Evolutionary conservation across 2,329 filamentous ascomycete genomes (phyloP).

Genomic region (Nakataea oryzae): DNA sequence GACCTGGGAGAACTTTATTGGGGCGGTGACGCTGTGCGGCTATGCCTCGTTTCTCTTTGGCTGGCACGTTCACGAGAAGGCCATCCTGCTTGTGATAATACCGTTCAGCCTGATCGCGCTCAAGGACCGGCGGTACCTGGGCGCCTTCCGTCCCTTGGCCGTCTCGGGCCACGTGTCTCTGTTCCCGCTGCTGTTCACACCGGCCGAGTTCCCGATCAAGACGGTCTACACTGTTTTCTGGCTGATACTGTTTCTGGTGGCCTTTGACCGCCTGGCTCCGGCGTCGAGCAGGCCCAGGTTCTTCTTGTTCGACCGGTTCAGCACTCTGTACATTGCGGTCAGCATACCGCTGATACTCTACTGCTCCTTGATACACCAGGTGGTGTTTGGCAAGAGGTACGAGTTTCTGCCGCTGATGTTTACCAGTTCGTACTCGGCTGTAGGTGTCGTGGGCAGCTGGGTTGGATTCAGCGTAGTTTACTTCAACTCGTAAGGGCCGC

Average conservation of each 20-base stretch:
- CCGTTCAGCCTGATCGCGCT: slow-evolving; percentile 90
- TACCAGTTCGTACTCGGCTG: slow-evolving; percentile 84
- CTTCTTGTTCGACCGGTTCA: slow-evolving; percentile 86
- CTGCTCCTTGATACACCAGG: slow-evolving; percentile 70
- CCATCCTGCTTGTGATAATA: slow-evolving; percentile 85
- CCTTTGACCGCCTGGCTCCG: slow-evolving; percentile 80
- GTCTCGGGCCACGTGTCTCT: slow-evolving; percentile 92
- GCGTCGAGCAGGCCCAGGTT: slow-evolving; percentile 70
- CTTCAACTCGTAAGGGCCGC: slow-evolving; percentile 43
- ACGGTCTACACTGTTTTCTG: slow-evolving; percentile 87
- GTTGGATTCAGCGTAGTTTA: slow-evolving; percentile 89
- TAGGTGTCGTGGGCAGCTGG: slow-evolving; percentile 96
- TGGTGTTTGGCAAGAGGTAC: slow-evolving; percentile 73
- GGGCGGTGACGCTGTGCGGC: slow-evolving; percentile 81
- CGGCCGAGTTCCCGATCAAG: slow-evolving; percentile 89
- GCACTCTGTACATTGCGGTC: slow-evolving; percentile 77
- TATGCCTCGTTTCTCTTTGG: slow-evolving; percentile 96
- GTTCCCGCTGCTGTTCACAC: slow-evolving; percentile 87
- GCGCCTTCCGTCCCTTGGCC: slow-evolving; percentile 82
- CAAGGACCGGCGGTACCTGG: slow-evolving; percentile 79
- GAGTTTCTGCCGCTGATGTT: slow-evolving; percentile 97
- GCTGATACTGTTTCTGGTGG: slow-evolving; percentile 75
- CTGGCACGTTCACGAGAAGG: slow-evolving; percentile 98
- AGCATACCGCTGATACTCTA: slow-evolving; percentile 86
- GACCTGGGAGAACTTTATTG: slow-evolving; percentile 82